phyloP scores from a whole-genome alignment of 345 rosid genomes.

The Eucalyptus sp. region DNA sequence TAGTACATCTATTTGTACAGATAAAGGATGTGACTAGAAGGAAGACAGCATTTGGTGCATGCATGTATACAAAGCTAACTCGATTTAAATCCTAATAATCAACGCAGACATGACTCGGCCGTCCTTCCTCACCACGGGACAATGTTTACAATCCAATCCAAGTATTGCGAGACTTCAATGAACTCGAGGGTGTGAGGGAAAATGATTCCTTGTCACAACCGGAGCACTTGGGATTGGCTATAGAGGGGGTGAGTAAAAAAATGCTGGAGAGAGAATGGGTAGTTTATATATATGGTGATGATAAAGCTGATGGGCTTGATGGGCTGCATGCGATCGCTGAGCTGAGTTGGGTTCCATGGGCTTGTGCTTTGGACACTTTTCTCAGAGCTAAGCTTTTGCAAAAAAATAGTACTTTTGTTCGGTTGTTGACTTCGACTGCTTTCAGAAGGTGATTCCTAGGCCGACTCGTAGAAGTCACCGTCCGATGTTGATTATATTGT shows the following conservation, averaged over 20 bases:
- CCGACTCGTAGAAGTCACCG: too few species aligned
- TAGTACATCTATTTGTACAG: too few species aligned
- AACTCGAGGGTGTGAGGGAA: not conserved
- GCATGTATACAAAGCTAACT: not conserved
- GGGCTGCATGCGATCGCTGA: not conserved
- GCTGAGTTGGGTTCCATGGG: not conserved
- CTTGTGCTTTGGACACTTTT: not conserved
- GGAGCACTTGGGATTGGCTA: not conserved
- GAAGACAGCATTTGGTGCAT: too few species aligned
- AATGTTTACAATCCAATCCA: not conserved
- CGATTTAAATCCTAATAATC: not conserved
- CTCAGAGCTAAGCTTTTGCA: not conserved
- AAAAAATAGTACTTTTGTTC: not conserved
- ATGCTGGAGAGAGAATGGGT: not conserved
- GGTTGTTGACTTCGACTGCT: not conserved
- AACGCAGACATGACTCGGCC: accelerated
- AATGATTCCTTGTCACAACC: not conserved
- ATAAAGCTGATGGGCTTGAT: not conserved
- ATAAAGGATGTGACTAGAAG: too few species aligned
- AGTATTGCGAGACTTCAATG: not conserved
- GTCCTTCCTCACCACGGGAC: not conserved
- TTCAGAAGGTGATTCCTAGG: not conserved
- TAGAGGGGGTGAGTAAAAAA: not conserved
- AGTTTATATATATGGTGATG: too few species aligned
- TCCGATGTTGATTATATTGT: not conserved